phyloP scores from a whole-genome alignment of 176 grass and related monocot species.

The Aegilops longissima region DNA sequence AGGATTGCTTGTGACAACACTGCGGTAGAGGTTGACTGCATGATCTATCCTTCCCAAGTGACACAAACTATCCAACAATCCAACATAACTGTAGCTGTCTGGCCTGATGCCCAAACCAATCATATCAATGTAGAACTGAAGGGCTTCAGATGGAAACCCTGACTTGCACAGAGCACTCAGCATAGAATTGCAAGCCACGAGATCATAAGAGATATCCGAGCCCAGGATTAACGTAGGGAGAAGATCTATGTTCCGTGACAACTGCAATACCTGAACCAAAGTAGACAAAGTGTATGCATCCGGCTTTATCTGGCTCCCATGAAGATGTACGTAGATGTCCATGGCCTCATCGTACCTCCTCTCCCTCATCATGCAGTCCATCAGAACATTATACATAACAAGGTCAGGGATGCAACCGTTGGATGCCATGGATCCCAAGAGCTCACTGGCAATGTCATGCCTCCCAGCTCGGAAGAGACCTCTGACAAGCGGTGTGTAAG shows the following conservation, averaged over 20 bases:
- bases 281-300: slow-evolving; percentile 82
- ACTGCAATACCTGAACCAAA: slow-evolving; percentile 49
- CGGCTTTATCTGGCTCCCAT: slow-evolving; percentile 48
- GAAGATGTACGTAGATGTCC: slow-evolving; percentile 48
- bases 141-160: slow-evolving; percentile 66
- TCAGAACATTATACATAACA: slow-evolving; percentile 81
- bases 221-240: slow-evolving; percentile 52
- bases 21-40: slow-evolving; percentile 52
- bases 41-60: slow-evolving; percentile 45
- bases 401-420: slow-evolving; percentile 65
- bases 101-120: slow-evolving; percentile 44
- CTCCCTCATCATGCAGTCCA: slow-evolving; percentile 72
- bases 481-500: slow-evolving; percentile 73
- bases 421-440: slow-evolving; percentile 61
- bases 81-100: slow-evolving; percentile 79
- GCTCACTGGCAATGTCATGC: slow-evolving; percentile 33
- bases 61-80: slow-evolving; percentile 63
- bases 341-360: slow-evolving; percentile 58
- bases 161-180: slow-evolving; percentile 70
- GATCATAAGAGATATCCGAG: slow-evolving; percentile 56
- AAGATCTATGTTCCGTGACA: slow-evolving; percentile 41
- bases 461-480: slow-evolving; percentile 60
- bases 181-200: slow-evolving; percentile 70
- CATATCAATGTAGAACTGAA: slow-evolving; percentile 61
- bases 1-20: slow-evolving; percentile 41